Evolutionary conservation across 371 early-diverging fungal species (phyloP), one percentile per base, ranked within the genome.

Genomic region (Apophysomyces ossiformis): DNA sequence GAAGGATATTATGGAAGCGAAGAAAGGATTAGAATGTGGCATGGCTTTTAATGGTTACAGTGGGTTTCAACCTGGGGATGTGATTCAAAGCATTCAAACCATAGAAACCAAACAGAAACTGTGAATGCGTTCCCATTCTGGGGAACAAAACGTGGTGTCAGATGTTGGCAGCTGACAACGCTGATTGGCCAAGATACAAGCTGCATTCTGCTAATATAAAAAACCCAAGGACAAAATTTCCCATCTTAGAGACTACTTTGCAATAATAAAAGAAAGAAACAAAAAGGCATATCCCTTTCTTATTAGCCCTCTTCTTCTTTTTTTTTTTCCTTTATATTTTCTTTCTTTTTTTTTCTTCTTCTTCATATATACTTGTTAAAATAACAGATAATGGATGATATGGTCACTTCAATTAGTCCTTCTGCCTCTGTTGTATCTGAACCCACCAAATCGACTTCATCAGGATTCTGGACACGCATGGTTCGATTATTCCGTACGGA

Each of bases 11-110:
- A 75, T 77, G 36, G 95, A 96, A 78, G 94, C 90, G 32, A 85
- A 88, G 61, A 95, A 95, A 76, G 96, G 96, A 1, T 74, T 91
- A 21, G 98, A 98, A 77, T 96, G 96, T 69, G 97, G 96, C 38
- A 91, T 96, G 77, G 86, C 89, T 44, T 91, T 98, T 80, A 91
- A 89, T 18, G 91, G 89, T 5, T 95, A 93, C 69, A 76, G 77
- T 4, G 89, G 87, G 9, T 84, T 93, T 64, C 75, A 89, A 71
- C 87, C 82, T 15, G 96, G 95, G 2, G 98, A 96, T 82, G 67
- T 89, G 13, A 87, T 97, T 66, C 92, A 94, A 72, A 83, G 85
- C 61, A 67, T 87, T 44, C 79, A 82, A 68, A 82, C 80, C 45
- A 78, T 85, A 60, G 88, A 89, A 67, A 82, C 85, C 4, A 81